phyloP scores from a whole-genome alignment of 805 yeast species.

The Schizosaccharomyces pombe region DNA sequence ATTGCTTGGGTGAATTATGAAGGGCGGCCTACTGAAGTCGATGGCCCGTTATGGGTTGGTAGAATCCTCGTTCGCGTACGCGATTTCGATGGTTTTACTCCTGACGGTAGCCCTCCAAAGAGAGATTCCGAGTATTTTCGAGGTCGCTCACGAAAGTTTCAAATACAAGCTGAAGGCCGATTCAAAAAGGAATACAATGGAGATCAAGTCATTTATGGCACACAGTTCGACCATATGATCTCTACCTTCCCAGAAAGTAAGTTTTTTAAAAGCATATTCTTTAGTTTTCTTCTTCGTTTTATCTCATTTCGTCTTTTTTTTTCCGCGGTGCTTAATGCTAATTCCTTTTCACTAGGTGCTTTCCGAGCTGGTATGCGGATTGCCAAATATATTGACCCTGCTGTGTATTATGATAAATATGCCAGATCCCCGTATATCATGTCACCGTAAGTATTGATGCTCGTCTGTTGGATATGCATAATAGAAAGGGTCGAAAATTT shows the following conservation, averaged over 20 bases:
- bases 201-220: conserved; percentile 4
- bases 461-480: too few species aligned
- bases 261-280: neutral
- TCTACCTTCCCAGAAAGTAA: conserved; percentile 2
- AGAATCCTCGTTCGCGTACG: conserved; percentile 4
- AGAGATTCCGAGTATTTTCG: neutral
- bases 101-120: conserved; percentile 4
- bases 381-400: conserved; percentile 5
- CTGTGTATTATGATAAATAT: conserved; percentile 4
- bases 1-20: conserved; percentile 5
- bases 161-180: conserved; percentile 5
- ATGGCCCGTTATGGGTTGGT: conserved; percentile 3
- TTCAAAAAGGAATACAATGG: conserved; percentile 4
- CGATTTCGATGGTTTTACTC: conserved; percentile 2
- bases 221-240: conserved; percentile 5
- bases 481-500: too few species aligned
- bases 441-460: conserved; percentile 3
- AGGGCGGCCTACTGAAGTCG: conserved; percentile 4
- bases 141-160: conserved; percentile 4
- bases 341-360: neutral
- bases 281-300: too few species aligned
- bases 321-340: neutral
- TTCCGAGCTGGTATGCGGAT: conserved; percentile 5
- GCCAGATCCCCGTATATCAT: conserved; percentile 3
- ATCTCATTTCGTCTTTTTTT: neutral